phyloP scores from a whole-genome alignment of 805 yeast genomes.

The Ogataea nitratoaversa region DNA sequence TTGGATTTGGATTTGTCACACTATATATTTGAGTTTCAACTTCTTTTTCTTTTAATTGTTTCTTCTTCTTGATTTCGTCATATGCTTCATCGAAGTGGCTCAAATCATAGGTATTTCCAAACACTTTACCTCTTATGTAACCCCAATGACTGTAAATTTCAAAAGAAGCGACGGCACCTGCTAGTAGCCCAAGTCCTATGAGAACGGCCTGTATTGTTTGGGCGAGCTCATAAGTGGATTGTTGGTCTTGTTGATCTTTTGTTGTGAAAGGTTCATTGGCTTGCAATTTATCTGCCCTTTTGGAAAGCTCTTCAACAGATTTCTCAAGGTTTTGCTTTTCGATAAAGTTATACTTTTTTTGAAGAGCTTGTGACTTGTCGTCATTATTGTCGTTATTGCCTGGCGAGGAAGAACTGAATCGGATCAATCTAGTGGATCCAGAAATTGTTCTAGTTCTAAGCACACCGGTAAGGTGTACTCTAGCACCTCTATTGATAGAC shows the following conservation, averaged over 20 bases:
- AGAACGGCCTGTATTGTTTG: slow-evolving; percentile 43
- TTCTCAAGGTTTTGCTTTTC: not conserved
- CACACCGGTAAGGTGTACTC: no score
- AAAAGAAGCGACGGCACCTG: slow-evolving; percentile 37
- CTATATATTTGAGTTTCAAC: slow-evolving; percentile 17
- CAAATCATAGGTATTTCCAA: slow-evolving; percentile 30
- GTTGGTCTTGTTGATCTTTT: slow-evolving; percentile 6
- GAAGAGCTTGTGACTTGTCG: not conserved
- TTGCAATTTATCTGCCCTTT: not conserved
- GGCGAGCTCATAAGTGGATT: slow-evolving; percentile 34
- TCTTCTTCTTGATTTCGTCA: slow-evolving; percentile 26
- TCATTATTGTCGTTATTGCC: not conserved
- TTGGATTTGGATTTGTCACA: slow-evolving; percentile 33
- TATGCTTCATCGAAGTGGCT: slow-evolving; percentile 36
- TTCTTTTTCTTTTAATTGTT: slow-evolving; percentile 15
- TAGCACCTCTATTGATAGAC: no score
- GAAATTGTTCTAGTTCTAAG: no score
- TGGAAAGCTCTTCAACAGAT: not conserved
- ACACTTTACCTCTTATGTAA: slow-evolving; percentile 32
- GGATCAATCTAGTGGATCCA: no score
- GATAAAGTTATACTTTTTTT: not conserved
- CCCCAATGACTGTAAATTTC: slow-evolving; percentile 39
- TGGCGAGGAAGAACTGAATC: not conserved
- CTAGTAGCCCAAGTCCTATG: slow-evolving; percentile 38
- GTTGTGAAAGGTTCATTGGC: not conserved